phyloP scores from a whole-genome alignment of 2,329 filamentous ascomycete species.

The Ophiostoma angusticollis region DNA sequence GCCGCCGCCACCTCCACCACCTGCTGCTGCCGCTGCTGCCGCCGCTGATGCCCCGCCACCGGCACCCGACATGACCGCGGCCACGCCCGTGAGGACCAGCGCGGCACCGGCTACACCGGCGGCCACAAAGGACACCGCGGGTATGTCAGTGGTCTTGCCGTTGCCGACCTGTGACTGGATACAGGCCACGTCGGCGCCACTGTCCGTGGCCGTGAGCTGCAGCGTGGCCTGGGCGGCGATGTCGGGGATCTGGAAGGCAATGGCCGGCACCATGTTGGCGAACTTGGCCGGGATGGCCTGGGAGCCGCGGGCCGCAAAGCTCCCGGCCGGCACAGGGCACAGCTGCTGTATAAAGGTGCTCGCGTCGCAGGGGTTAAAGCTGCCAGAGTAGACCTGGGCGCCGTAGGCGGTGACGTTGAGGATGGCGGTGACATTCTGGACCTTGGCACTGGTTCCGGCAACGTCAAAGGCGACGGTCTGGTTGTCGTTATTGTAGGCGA shows the following conservation, averaged over 20 bases:
- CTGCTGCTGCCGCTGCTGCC: constrained; percentile 39
- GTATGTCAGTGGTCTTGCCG: constrained; percentile 65
- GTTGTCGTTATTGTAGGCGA: constrained; percentile 64
- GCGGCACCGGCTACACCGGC: constrained; percentile 79
- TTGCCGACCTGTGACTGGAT: constrained; percentile 73
- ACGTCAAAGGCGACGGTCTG: constrained; percentile 71
- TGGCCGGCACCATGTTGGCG: constrained; percentile 64
- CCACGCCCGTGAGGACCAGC: constrained; percentile 57
- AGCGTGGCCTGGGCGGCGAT: constrained; percentile 77
- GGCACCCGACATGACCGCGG: constrained; percentile 44
- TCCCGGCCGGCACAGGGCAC: constrained; percentile 74
- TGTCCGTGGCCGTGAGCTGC: constrained; percentile 51
- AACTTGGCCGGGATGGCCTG: constrained; percentile 61
- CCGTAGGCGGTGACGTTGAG: constrained; percentile 78
- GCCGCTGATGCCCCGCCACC: background rate
- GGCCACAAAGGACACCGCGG: constrained; percentile 71
- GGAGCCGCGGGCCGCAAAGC: constrained; percentile 58
- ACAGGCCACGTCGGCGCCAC: constrained; percentile 58
- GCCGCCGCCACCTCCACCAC: constrained; percentile 34
- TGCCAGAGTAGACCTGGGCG: constrained; percentile 60
- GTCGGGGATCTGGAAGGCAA: constrained; percentile 84
- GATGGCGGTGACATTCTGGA: constrained; percentile 68
- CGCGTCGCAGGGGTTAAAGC: constrained; percentile 69
- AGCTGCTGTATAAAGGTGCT: constrained; percentile 56
- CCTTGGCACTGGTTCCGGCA: constrained; percentile 56